Evolutionary conservation across 345 rosid genomes (phyloP).

Genomic region (Chamaenerion angustifolium): DNA sequence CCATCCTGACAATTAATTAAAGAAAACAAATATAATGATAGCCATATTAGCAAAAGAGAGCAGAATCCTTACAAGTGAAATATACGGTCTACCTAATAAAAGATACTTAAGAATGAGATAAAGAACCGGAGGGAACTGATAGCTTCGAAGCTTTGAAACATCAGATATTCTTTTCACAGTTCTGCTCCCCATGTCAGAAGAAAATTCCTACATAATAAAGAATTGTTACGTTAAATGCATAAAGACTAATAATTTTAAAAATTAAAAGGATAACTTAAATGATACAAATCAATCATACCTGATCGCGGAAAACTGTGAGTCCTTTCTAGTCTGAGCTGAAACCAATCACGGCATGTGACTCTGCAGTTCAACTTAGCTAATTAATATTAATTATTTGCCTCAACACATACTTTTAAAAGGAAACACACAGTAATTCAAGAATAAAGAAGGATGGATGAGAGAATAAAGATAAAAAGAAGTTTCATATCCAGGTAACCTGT

Average conservation of each 20-base stretch:
- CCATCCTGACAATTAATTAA: conserved; percentile 66
- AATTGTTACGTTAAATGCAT: not conserved
- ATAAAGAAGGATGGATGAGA: not conserved
- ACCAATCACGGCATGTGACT: conserved; percentile 99
- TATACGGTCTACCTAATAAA: not conserved
- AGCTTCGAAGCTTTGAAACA: conserved; percentile 80
- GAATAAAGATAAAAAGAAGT: conserved; percentile 5
- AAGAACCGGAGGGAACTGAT: conserved; percentile 84
- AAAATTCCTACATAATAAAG: conserved; percentile 54
- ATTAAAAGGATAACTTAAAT: not conserved
- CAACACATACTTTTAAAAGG: too few species aligned
- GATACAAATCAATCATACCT: conserved; percentile 27
- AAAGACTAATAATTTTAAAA: not conserved
- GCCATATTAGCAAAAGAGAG: too few species aligned
- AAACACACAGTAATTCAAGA: too few species aligned
- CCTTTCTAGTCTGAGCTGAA: conserved; percentile 99
- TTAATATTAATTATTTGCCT: not conserved
- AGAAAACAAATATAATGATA: not conserved
- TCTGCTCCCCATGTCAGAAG: conserved; percentile 98
- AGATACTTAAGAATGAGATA: not conserved
- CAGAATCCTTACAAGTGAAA: too few species aligned
- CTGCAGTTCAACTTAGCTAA: conserved; percentile 26
- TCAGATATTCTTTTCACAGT: conserved; percentile 91
- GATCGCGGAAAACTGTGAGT: conserved; percentile 95
- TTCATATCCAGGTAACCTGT: conserved; percentile 44